Base-by-base conservation (phyloP, 1,139 yeast species). In the Debaryomycetaceae sp. region DNA sequence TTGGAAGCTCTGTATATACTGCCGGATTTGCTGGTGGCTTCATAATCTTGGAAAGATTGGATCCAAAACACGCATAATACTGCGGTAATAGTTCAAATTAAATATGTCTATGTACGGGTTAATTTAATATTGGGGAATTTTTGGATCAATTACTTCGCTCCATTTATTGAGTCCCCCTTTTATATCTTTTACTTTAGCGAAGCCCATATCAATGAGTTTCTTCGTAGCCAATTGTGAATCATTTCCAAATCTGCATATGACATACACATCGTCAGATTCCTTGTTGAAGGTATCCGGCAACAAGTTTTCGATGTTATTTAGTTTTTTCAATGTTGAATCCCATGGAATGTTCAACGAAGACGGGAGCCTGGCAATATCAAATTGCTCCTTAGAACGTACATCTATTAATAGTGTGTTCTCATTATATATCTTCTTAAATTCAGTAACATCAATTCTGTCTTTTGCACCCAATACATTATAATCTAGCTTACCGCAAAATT, bases 201-300 rank as follows among this genome's bases (percentile, higher is more conserved):
- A 62, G 0, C 80, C 79, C 41, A 76, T 64, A 4, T 69, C 63
- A 11, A 75, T 79, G 36, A 71, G 65, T 36, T 72, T 63, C 44
- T 70, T 63, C 0, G 87, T 81, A 0, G 96, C 95, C 15, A 80
- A 61, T 53, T 87, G 92, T 0, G 98, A 91, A 58, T 92, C 98
- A 58, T 88, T 89, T 5, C 99, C 99, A 56, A 72, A 82, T 31
- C 98, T 74, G 59, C 99, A 92, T 13, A 91, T 69, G 0, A 86
- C 81, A 45, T 58, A 72, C 1, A 72, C 50, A 0, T 44, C 41
- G 41, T 55, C 54, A 2, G 28, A 18, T 6, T 51, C 47, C 41
- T 60, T 60, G 29, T 52, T 45, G 30, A 55, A 49, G n/a, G 37
- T 49, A 1, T 33, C 24, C 0, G 72, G 73, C 5, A 65, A 46